A percentile compares a stretch with the other conserved stretches of the same genome.
phyloP scores from a whole-genome alignment of 2,329 filamentous ascomycete species.

The Beauveria sp. region DNA sequence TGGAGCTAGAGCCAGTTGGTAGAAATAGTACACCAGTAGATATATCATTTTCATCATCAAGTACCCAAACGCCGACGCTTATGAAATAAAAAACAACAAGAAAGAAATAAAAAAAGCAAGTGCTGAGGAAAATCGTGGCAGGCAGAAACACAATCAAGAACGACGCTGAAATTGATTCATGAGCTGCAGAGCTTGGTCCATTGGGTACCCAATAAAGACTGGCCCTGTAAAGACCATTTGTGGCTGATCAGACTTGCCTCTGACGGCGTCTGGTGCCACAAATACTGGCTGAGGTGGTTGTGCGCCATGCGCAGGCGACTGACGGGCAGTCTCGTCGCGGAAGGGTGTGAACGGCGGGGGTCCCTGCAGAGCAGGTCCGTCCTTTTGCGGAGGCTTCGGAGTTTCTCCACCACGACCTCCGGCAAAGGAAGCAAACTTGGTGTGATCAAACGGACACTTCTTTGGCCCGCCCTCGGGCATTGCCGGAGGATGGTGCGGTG shows the following conservation, averaged over 20 bases:
- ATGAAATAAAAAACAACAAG: constrained; percentile 12
- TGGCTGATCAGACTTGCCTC: constrained; percentile 32
- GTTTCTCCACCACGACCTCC: constrained; percentile 13
- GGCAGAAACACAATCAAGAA: constrained; percentile 3
- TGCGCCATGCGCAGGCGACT: constrained; percentile 14
- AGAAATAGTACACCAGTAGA: background rate
- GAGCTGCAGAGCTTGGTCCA: constrained; percentile 72
- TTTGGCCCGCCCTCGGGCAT: constrained; percentile 22
- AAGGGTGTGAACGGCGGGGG: constrained; percentile 18
- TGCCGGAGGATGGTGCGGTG: constrained; percentile 21
- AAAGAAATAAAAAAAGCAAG: constrained; percentile 9
- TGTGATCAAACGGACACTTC: constrained; percentile 54
- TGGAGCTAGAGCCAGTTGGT: background rate
- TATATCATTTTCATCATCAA: constrained; percentile 1
- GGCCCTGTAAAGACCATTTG: constrained; percentile 87
- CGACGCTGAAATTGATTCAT: constrained; percentile 50
- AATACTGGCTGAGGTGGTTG: constrained; percentile 40
- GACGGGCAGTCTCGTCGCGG: constrained; percentile 11
- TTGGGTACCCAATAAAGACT: constrained; percentile 85
- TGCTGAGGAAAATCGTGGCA: constrained; percentile 12
- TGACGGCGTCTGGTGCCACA: constrained; percentile 35
- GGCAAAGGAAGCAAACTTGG: constrained; percentile 32
- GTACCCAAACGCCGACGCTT: constrained; percentile 24
- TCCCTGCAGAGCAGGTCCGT: constrained; percentile 11
- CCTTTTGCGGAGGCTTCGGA: constrained; percentile 13